These are phyloP conservation scores for Talaromyces sp. DNA, from an alignment of 2,329 filamentous ascomycete species.

Conservation along the genomic window DNA sequence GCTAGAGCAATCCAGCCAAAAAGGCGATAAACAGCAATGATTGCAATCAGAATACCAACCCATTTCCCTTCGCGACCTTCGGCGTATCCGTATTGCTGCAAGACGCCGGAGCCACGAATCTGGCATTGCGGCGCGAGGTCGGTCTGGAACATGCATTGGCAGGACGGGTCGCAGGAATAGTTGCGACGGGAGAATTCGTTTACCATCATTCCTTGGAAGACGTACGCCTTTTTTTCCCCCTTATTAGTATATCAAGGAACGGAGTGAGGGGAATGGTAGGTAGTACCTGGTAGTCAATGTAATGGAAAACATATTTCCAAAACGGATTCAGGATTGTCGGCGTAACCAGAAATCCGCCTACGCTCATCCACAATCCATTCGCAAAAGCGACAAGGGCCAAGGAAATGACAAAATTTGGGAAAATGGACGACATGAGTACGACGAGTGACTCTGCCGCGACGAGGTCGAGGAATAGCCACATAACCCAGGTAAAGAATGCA, in stretches of 20 bases:
- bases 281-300: conserved; percentile 72
- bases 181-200: conserved; percentile 68
- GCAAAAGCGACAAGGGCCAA: conserved; percentile 77
- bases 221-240: conserved; percentile 54
- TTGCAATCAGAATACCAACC: conserved; percentile 71
- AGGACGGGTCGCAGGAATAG: conserved; percentile 57
- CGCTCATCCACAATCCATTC: conserved; percentile 86
- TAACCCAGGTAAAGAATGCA: conserved; percentile 71
- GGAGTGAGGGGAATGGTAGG: neutral
- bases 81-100: conserved; percentile 62
- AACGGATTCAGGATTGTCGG: conserved; percentile 70
- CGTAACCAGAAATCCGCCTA: conserved; percentile 74
- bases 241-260: neutral
- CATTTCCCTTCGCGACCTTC: conserved; percentile 60
- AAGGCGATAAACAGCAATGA: conserved; percentile 67
- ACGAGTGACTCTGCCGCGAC: conserved; percentile 77
- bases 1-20: conserved; percentile 47
- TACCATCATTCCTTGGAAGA: conserved; percentile 90
- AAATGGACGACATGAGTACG: conserved; percentile 65
- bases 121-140: conserved; percentile 59
- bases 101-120: conserved; percentile 65
- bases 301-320: conserved; percentile 82
- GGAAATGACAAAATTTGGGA: conserved; percentile 71
- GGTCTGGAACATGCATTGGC: conserved; percentile 66
- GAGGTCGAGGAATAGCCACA: conserved; percentile 82